Base-by-base conservation (phyloP, 2,329 filamentous ascomycete genomes). In the Microdochium bolleyi region DNA sequence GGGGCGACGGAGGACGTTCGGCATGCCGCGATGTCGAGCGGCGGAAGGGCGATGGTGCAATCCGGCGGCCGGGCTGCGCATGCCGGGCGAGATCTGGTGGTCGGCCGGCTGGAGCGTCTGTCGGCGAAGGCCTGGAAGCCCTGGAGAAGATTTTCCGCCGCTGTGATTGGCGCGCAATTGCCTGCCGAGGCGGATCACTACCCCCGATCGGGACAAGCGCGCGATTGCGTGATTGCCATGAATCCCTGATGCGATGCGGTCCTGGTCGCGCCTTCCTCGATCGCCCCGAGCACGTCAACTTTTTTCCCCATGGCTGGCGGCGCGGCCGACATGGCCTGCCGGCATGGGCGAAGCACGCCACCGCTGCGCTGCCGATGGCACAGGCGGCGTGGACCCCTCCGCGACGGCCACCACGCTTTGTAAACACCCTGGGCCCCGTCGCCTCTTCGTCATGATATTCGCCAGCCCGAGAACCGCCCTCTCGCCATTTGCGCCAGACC, bases 211-310 rank as follows among this genome's bases (percentile, higher is more conserved):
- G 25, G 56, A 11, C 52, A 58, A 61, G 58, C 30, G 48, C 13
- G 25, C 34, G 48, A 61, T 61, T 58, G 60, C 60, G 60, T 61
- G 60, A 60, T 61, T 58, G 52, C 34, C 25, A 53, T 55, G 38
- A 4, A 4, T 46, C 8, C 13, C 41, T 22, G n/a, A 19, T 13
- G n/a, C 16, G 13, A 46, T 30, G 5, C 27, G 5, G 41, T n/a
- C n/a, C n/a, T 38, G 34, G 41, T 5, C 22, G 41, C 41, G 19
- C 5, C 41, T 46, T 21, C 41, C 41, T 21, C 41, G 41, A 3
- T 19, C 37, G 41, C 41, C 3, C 14, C 41, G 19, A 46, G 41
- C 41, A 46, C 41, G 41, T 46, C 41, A 46, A 46, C 41, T 16
- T n/a, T 41, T 9, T 7, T 7, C 37, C 37, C 11, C 10, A 41